phyloP scores from a whole-genome alignment of 2,329 filamentous ascomycete genomes.

The Aspergillus nomiae region DNA sequence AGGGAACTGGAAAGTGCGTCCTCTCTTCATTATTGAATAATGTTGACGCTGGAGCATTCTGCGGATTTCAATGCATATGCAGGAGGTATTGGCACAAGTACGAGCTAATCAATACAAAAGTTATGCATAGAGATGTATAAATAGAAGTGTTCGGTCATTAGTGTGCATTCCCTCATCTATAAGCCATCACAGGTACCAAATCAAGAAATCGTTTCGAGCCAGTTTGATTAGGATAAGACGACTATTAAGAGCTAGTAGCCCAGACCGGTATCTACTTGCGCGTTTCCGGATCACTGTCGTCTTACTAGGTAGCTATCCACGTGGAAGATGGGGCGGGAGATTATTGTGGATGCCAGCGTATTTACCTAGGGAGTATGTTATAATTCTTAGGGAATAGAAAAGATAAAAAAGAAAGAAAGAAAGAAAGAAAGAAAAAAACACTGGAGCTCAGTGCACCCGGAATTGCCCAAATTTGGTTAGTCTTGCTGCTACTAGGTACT shows the following conservation, averaged over 20 bases:
- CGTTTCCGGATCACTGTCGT: not conserved
- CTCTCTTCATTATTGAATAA: too few species aligned
- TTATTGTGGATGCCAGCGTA: not conserved
- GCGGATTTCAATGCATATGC: not conserved
- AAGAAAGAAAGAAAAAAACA: not conserved
- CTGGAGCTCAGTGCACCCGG: not conserved
- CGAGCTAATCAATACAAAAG: not conserved
- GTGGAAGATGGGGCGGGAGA: not conserved
- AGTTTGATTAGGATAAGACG: slow-evolving; percentile 16
- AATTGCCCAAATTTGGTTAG: not conserved
- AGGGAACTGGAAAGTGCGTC: too few species aligned
- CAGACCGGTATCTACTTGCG: not conserved
- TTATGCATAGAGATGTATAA: not conserved
- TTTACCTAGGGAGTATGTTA: not conserved
- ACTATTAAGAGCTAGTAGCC: slow-evolving; percentile 4
- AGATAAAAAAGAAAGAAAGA: not conserved
- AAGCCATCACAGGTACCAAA: not conserved
- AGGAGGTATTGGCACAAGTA: not conserved
- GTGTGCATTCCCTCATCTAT: not conserved
- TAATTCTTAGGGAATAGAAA: not conserved
- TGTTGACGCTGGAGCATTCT: too few species aligned
- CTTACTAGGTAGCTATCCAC: not conserved
- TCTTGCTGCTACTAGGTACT: not conserved
- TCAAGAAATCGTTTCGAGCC: slow-evolving; percentile 7
- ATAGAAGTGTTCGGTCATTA: not conserved